Base-by-base conservation (phyloP, 208 protist species). In the Wallacemonas sp. region DNA sequence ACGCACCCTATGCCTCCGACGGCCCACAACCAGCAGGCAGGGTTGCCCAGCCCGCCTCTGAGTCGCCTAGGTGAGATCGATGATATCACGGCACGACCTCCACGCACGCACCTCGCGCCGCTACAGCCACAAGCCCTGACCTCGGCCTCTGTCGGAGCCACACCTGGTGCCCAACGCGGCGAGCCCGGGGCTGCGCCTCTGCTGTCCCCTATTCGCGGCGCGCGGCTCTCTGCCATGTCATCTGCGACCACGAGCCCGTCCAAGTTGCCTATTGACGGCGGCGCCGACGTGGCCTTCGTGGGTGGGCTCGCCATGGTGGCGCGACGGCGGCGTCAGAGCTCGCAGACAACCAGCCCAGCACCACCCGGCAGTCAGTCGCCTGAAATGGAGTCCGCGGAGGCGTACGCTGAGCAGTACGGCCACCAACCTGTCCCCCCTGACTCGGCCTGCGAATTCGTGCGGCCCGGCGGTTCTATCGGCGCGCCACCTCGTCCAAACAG, bases 371-470 rank as follows among this genome's bases (percentile, higher is more conserved):
- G n/a, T n/a, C n/a, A n/a, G n/a, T n/a, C n/a, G n/a, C n/a, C n/a
- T n/a, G 51, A 58, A 19, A 0, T 21, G 26, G 51, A 58, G 51
- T 31, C 30, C 26, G 41, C 51, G 4, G 51, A 58, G 11, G 51
- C 51, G 30, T 58, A 58, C 51, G n/a, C 30, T 26, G 30, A 58
- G 28, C 51, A 42, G n/a, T 58, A 58, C 51, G 51, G 51, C 15
- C 51, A 58, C 31, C 24, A 33, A 8, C 51, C 51, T 6, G 17
- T 38, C 30, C 51, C 51, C 9, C 51, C 51, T 26, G 28, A 34
- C 17, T 4, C 28, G 15, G 9, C n/a, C 12, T 6, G 17, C 5
- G 51, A 19, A 5, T 3, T 31, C 2, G 14, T 58, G 51, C 51
- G 51, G 51, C 51, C 51, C 9, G 30, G 28, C 51, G 30, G 51